These are phyloP conservation scores for Athelia psychrophila DNA, from an alignment of 1,284 basidiomycete species.

Conservation along the genomic window DNA sequence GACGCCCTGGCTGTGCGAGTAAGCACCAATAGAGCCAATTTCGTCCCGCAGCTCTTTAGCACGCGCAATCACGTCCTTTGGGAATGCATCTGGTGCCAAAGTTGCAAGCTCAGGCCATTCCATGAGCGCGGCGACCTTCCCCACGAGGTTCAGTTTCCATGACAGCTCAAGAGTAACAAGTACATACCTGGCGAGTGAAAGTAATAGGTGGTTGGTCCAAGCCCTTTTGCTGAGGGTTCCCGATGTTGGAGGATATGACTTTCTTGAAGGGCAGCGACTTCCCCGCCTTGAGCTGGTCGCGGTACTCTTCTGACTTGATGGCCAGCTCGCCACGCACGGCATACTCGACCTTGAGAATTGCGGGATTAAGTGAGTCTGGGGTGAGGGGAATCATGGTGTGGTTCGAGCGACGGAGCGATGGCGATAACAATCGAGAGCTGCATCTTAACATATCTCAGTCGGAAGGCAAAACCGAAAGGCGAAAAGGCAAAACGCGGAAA, in stretches of 20 bases:
- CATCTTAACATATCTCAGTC: conserved; percentile 1
- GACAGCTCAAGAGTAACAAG: neutral
- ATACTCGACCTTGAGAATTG: conserved; percentile 88
- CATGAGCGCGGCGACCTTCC: conserved; percentile 82
- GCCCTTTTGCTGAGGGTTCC: conserved; percentile 96
- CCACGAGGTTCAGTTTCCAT: neutral
- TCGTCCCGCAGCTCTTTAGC: conserved; percentile 81
- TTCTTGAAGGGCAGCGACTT: conserved; percentile 81
- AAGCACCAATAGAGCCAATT: conserved; percentile 94
- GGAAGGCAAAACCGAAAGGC: neutral
- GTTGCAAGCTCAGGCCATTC: conserved; percentile 90
- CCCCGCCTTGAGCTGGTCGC: conserved; percentile 57
- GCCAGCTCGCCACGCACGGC: conserved; percentile 97
- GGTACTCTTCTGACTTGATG: conserved; percentile 87
- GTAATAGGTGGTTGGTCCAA: conserved; percentile 94
- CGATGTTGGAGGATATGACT: conserved; percentile 95
- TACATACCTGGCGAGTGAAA: conserved; percentile 83
- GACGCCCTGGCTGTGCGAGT: conserved; percentile 95
- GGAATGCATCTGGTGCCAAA: conserved; percentile 79
- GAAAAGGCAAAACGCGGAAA: neutral
- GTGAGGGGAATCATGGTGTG: conserved; percentile 56
- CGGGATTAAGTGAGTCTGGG: conserved; percentile 73
- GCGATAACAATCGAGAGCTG: conserved; percentile 1
- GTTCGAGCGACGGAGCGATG: conserved; percentile 4
- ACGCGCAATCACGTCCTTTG: conserved; percentile 81